A percentile compares a stretch with the other conserved stretches of the same genome.
Evolutionary conservation across 306 rosid genomes (phyloP).

Genomic region (Castanea mollissima): DNA sequence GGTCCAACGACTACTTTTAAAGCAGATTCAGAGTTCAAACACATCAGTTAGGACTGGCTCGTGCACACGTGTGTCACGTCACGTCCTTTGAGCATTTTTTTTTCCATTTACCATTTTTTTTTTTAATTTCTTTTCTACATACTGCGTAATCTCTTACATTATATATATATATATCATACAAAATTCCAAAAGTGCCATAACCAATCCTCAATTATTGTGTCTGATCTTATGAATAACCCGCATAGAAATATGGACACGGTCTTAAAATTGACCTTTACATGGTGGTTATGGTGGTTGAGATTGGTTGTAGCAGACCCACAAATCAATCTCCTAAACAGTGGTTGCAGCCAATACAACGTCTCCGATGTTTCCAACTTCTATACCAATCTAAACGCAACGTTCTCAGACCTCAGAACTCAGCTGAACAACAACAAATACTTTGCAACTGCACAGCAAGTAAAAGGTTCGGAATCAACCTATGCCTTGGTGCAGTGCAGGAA

Average conservation of each 20-base stretch:
- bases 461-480: conserved; percentile 41
- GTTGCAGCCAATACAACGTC: conserved; percentile 66
- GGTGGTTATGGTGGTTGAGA: conserved; percentile 18
- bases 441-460: conserved; percentile 39
- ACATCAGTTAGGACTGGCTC: too few relatives aligned
- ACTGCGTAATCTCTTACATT: background rate
- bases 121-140: too few relatives aligned
- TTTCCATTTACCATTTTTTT: too few relatives aligned
- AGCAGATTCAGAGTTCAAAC: too few relatives aligned
- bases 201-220: background rate
- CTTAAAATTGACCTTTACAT: background rate
- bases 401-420: conserved; percentile 26
- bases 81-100: too few relatives aligned
- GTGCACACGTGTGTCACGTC: too few relatives aligned
- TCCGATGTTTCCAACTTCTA: conserved; percentile 39
- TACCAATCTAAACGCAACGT: conserved; percentile 48
- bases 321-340: conserved; percentile 41
- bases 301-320: conserved; percentile 43
- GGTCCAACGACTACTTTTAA: too few relatives aligned
- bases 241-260: background rate
- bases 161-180: background rate
- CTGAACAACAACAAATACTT: conserved; percentile 33
- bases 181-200: background rate
- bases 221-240: background rate
- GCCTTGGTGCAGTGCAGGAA: conserved; percentile 62